phyloP scores from a whole-genome alignment of 2,329 filamentous ascomycete genomes.

The Ascochyta fabae region DNA sequence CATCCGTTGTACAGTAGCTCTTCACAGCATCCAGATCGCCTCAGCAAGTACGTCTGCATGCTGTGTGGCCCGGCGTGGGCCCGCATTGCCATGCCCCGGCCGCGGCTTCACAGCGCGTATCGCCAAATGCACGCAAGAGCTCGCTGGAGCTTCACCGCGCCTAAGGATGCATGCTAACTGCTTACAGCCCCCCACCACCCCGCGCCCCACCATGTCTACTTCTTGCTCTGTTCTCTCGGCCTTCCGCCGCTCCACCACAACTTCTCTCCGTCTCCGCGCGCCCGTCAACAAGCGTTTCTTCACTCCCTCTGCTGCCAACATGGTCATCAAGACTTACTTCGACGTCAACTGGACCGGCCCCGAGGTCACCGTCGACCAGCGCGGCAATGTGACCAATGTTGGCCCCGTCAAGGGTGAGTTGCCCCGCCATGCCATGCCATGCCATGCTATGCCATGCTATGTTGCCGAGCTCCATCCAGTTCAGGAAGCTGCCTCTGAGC shows the following conservation, averaged over 20 bases:
- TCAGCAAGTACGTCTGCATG: constrained; percentile 6
- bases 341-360: constrained; percentile 75
- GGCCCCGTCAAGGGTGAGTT: constrained; percentile 64
- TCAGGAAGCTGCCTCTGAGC: neutral
- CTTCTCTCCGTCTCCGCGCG: constrained; percentile 34
- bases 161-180: constrained; percentile 15
- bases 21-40: neutral
- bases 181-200: constrained; percentile 29
- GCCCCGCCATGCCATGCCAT: constrained; percentile 35
- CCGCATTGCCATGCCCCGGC: neutral
- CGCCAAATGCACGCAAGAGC: constrained; percentile 5
- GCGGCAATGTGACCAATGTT: constrained; percentile 56
- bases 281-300: constrained; percentile 60
- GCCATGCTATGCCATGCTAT: neutral
- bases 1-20: constrained; percentile 19
- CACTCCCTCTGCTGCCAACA: constrained; percentile 72
- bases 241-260: constrained; percentile 40
- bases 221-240: constrained; percentile 42
- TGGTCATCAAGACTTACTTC: constrained; percentile 79
- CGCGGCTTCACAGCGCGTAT: constrained; percentile 4
- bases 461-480: neutral
- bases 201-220: constrained; percentile 36
- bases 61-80: neutral
- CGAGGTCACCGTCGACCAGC: constrained; percentile 66
- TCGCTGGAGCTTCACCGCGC: constrained; percentile 18